A percentile compares a stretch with the other conserved stretches of the same genome.
These are phyloP conservation scores for Asterella californica DNA, from an alignment of 225 moss, liverwort and hornwort species.

Conservation along the genomic window DNA sequence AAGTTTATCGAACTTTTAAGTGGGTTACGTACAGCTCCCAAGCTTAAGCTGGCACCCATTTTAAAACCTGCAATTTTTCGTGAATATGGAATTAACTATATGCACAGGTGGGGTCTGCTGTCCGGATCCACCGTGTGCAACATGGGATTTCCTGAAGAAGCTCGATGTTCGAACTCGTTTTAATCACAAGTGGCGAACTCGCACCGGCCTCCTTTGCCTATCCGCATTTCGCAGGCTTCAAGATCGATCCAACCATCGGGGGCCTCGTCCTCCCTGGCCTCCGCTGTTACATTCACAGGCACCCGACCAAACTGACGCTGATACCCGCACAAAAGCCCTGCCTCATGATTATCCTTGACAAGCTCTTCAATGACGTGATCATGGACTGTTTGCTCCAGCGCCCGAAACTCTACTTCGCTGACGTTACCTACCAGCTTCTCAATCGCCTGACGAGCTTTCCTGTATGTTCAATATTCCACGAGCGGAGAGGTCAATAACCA, in stretches of 20 bases:
- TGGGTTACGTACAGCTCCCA: too few species aligned
- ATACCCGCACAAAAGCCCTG: constrained; percentile 33
- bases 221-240: constrained; percentile 40
- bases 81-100: too few species aligned
- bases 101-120: too few species aligned
- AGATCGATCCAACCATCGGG: constrained; percentile 48
- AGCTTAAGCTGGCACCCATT: too few species aligned
- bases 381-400: constrained; percentile 31
- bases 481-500: not conserved
- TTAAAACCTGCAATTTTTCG: too few species aligned
- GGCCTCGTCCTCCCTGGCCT: constrained; percentile 33
- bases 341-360: constrained; percentile 37
- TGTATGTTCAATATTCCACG: not conserved
- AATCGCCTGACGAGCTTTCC: constrained; percentile 26
- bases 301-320: constrained; percentile 15
- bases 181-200: constrained; percentile 22
- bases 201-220: constrained; percentile 37
- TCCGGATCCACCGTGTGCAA: too few species aligned
- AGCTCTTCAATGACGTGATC: constrained; percentile 36
- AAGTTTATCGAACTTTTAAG: too few species aligned
- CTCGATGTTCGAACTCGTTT: not conserved
- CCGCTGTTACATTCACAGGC: constrained; percentile 27
- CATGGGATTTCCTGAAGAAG: not conserved
- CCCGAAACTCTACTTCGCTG: constrained; percentile 14
- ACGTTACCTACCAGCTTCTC: constrained; percentile 22